A percentile compares a stretch with the other conserved stretches of the same genome.
These are phyloP conservation scores for Besnoitia besnoiti DNA, from an alignment of 169 alveolate species.

Conservation along the genomic window DNA sequence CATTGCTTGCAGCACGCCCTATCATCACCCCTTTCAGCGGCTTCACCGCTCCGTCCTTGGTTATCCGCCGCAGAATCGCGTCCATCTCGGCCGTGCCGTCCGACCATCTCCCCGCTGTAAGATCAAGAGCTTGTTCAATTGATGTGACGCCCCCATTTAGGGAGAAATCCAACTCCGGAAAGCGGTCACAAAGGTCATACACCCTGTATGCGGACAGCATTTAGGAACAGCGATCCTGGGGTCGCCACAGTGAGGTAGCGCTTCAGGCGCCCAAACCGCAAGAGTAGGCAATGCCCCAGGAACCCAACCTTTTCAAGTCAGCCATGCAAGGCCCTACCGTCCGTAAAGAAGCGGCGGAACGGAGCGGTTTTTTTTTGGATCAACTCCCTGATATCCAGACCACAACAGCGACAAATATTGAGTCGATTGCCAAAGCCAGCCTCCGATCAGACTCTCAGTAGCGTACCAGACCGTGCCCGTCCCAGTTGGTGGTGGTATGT, in stretches of 20 bases:
- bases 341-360: constrained; percentile 92
- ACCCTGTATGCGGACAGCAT: constrained; percentile 78
- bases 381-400: constrained; percentile 83
- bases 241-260: too few relatives aligned
- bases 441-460: too few relatives aligned
- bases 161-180: constrained; percentile 89
- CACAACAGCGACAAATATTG: too few relatives aligned
- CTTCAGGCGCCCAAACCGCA: too few relatives aligned
- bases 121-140: constrained; percentile 76
- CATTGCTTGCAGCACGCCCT: constrained; percentile 75
- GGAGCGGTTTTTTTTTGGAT: constrained; percentile 92
- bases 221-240: too few relatives aligned
- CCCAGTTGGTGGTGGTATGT: too few relatives aligned
- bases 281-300: too few relatives aligned
- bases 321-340: constrained; percentile 31
- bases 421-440: too few relatives aligned
- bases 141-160: constrained; percentile 93
- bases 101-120: constrained; percentile 70
- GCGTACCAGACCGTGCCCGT: too few relatives aligned
- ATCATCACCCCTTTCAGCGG: constrained; percentile 75
- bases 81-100: neutral
- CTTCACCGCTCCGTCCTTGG: neutral
- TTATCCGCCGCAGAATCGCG: neutral
- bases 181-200: constrained; percentile 83
- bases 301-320: too few relatives aligned